Evolutionary conservation across 129 eudicot genomes (phyloP).

Genomic region (Apium graveolens): DNA sequence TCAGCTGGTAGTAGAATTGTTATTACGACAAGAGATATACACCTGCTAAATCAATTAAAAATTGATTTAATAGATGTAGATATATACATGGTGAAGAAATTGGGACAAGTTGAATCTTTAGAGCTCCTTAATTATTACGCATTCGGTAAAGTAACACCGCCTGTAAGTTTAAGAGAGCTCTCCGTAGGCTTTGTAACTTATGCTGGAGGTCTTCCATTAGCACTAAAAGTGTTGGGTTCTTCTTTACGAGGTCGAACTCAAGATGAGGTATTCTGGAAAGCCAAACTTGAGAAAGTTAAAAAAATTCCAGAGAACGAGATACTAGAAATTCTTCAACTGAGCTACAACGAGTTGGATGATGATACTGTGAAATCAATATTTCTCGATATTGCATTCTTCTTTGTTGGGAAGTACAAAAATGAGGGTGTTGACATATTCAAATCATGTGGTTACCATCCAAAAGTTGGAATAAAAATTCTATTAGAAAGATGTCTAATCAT

Average conservation of each 20-base stretch:
- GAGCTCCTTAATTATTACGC: constrained; percentile 29
- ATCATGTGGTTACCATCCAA: not conserved
- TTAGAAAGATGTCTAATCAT: constrained; percentile 2
- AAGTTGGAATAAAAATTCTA: constrained; percentile 9
- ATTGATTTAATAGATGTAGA: not conserved
- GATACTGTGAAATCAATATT: not conserved
- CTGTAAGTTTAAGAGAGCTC: not conserved
- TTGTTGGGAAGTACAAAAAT: not conserved
- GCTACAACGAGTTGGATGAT: not conserved
- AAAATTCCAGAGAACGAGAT: too few species aligned
- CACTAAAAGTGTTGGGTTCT: too few species aligned
- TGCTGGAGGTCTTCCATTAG: too few species aligned
- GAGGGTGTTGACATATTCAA: not conserved
- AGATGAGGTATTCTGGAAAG: too few species aligned
- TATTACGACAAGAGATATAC: constrained; percentile 20
- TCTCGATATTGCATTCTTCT: constrained; percentile 18
- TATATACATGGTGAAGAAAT: constrained; percentile 9
- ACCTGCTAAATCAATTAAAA: constrained; percentile 11
- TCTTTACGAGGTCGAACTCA: too few species aligned
- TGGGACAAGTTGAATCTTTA: constrained; percentile 10
- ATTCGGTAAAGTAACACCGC: constrained; percentile 1
- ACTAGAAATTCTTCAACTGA: too few species aligned
- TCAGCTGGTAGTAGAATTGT: constrained; percentile 19
- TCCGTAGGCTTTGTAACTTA: too few species aligned
- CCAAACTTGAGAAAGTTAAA: too few species aligned